A percentile compares a stretch with the other conserved stretches of the same genome.
Conservation (phyloP, 192 early-diverging fungal species). For the Coemansia reversa region DNA sequence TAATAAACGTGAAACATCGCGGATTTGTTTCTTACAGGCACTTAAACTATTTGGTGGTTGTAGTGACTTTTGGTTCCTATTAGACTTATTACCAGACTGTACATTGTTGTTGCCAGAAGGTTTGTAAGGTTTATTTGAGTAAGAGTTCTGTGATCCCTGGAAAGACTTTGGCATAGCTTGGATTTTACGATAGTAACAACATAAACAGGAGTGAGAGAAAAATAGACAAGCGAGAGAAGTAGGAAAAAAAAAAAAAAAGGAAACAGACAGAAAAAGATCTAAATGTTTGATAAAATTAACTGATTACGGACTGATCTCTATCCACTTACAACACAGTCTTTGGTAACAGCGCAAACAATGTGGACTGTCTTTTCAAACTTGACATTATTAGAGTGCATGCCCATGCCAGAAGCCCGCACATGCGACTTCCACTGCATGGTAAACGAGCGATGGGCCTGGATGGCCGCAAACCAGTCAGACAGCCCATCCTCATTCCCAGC, state of each 20-base stretch:
- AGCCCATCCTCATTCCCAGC: conserved; percentile 9
- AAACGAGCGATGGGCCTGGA: conserved; percentile 30
- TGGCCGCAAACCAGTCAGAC: conserved; percentile 39
- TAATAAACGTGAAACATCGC: conserved; percentile 27
- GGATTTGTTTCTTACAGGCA: conserved; percentile 40
- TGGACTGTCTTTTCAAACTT: conserved; percentile 44
- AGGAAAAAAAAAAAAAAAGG: background rate
- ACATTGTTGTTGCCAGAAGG: background rate
- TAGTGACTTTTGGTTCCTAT: background rate
- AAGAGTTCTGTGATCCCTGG: background rate
- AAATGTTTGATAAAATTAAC: background rate
- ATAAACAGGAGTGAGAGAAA: conserved; percentile 1
- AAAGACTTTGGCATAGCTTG: conserved; percentile 9
- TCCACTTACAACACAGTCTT: conserved; percentile 27
- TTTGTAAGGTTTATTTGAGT: background rate
- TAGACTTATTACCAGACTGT: background rate
- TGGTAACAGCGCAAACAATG: conserved; percentile 24
- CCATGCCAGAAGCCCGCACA: conserved; percentile 37
- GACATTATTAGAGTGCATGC: conserved; percentile 37
- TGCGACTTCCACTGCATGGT: conserved; percentile 48
- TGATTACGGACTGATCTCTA: conserved; percentile 3
- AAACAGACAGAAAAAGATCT: conserved; percentile 4
- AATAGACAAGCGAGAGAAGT: conserved; percentile 1
- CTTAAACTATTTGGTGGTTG: conserved; percentile 26
- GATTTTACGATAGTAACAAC: background rate